A percentile compares a stretch with the other conserved stretches of the same genome.
Conservation (phyloP, 441 rosid genomes). For the Euphorbia schlechtendalii region DNA sequence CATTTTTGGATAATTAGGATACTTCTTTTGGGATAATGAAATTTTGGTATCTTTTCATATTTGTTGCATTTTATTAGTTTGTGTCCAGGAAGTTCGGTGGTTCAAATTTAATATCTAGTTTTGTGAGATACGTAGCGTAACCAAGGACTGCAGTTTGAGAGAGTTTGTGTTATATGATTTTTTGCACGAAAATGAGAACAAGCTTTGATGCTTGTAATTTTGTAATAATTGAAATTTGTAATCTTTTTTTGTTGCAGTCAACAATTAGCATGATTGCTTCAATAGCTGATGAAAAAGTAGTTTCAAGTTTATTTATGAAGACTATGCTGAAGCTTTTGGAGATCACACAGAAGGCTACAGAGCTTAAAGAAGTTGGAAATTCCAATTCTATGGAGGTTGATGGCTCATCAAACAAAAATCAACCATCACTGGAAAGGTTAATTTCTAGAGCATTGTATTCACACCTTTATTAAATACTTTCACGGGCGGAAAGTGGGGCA, state of each 20-base stretch:
- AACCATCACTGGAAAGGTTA: slow-evolving; percentile 46
- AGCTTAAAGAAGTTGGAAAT: slow-evolving; percentile 32
- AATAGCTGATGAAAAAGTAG: slow-evolving; percentile 59
- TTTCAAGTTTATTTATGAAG: slow-evolving; percentile 40
- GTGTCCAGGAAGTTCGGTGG: background rate
- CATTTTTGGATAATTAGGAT: background rate
- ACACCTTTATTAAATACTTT: background rate
- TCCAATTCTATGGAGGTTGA: slow-evolving; percentile 48
- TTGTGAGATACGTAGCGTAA: background rate
- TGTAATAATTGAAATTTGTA: background rate
- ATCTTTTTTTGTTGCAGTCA: slow-evolving; percentile 42
- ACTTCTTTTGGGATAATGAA: background rate
- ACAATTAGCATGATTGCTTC: slow-evolving; percentile 70
- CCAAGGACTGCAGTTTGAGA: background rate
- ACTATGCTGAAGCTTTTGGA: slow-evolving; percentile 67
- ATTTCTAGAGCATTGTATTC: slow-evolving; percentile 11
- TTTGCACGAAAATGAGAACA: background rate
- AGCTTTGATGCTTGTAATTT: background rate
- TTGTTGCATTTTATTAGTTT: background rate
- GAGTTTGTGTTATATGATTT: background rate
- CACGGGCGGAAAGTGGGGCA: background rate
- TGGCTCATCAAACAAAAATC: slow-evolving; percentile 35
- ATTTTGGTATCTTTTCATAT: too few species aligned
- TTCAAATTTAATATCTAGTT: background rate
- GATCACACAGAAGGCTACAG: slow-evolving; percentile 51